phyloP scores from a whole-genome alignment of 805 yeast species.

The Yarrowia sp. region DNA sequence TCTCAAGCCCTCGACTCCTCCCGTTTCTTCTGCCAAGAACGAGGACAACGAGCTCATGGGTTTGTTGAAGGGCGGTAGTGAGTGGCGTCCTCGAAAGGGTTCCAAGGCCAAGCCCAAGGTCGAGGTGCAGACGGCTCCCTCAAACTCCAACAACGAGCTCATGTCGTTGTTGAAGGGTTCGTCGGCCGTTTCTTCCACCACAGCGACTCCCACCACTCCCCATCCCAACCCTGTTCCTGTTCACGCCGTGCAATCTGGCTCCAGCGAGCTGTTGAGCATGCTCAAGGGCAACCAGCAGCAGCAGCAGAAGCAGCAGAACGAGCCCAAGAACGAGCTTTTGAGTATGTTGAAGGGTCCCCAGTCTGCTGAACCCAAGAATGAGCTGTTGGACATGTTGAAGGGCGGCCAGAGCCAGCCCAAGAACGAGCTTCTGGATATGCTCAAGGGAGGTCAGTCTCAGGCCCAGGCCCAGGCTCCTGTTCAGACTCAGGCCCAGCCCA shows the following conservation, averaged over 20 bases:
- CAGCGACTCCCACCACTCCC: background rate
- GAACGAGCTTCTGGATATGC: slow-evolving; percentile 3
- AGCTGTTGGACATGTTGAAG: background rate
- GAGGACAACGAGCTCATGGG: slow-evolving; percentile 15
- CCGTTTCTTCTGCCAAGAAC: background rate
- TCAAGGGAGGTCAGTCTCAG: background rate
- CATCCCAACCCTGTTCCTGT: background rate
- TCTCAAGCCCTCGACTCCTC: background rate
- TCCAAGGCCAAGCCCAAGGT: background rate
- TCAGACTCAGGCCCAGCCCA: background rate
- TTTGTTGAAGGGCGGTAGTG: slow-evolving; percentile 3
- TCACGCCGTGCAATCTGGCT: background rate
- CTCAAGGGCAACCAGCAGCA: background rate
- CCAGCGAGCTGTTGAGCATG: background rate
- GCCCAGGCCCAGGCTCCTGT: background rate
- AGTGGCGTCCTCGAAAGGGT: background rate
- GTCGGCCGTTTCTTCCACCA: background rate
- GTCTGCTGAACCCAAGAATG: background rate
- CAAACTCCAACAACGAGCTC: background rate
- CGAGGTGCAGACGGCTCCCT: background rate
- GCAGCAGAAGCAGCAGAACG: background rate
- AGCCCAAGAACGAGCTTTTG: background rate
- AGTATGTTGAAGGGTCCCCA: background rate
- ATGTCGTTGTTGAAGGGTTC: slow-evolving; percentile 1
- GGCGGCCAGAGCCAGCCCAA: background rate